Base-by-base conservation (phyloP, 164 flowering plant species). In the Tetrastigma voinierianum region DNA sequence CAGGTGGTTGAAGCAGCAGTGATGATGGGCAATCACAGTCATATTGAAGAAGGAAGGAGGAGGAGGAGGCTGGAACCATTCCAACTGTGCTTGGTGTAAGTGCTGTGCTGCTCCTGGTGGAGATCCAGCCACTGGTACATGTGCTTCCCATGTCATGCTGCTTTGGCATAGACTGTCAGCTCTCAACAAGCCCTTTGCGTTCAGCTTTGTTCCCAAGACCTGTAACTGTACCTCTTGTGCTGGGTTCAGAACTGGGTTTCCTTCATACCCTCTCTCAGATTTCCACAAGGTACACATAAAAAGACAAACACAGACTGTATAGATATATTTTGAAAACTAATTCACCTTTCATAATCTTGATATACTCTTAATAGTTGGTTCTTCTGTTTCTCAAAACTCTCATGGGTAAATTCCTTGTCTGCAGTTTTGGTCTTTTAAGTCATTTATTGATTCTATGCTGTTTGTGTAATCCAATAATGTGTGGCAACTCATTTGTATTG, bases 181-280 rank as follows among this genome's bases (percentile, higher is more conserved):
- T 83, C 16, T 87, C 0, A 74, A 74, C 71, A 85, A 85, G 80
- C 89, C 89, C 43, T 85, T 61, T 52, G 89, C 72, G 0, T 85
- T 87, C 56, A 83, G 85, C 23, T 83, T 85, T 12, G 84, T 77
- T 0, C 89, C 89, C 54, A 78, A 71, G 67, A 51, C 78, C 6
- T 85, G 89, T 54, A 80, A 80, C 71, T 85, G 89, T 72, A 73
- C 79, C 43, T 47, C 78, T 10, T 85, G 89, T 59, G 79, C 82
- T 60, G 32, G 53, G 46, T 45, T 53, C 48, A n/a, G n/a, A n/a
- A n/a, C n/a, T n/a, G n/a, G n/a, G n/a, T 61, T 18, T 24, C 18
- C 11, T 7, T 32, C 40, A 24, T 24, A 24, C 32, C 32, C 32
- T 24, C n/a, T 24, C 32, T 4, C 32, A 24, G 15, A 47, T 59